Conservation (phyloP, 345 rosid species). For the Ailanthus altissimus region DNA sequence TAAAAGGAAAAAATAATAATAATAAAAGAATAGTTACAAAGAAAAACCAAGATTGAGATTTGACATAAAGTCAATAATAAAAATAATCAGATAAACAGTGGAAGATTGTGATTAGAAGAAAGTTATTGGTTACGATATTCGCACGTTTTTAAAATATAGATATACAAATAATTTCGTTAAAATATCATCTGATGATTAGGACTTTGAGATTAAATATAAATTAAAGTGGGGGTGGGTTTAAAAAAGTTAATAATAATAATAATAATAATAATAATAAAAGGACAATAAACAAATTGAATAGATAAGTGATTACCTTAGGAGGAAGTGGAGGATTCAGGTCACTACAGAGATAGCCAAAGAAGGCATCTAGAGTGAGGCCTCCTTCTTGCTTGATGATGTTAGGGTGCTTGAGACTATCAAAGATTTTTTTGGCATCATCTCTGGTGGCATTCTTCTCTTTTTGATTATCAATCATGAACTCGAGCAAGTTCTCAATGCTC, state of each 20-base stretch:
- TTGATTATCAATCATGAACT: constrained; percentile 49
- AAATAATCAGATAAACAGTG: too few species aligned
- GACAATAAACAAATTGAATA: background rate
- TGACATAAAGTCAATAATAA: background rate
- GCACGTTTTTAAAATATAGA: too few species aligned
- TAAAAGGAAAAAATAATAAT: too few species aligned
- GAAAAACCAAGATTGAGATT: background rate
- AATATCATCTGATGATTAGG: too few species aligned
- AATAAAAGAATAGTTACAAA: background rate
- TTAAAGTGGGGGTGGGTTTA: too few species aligned
- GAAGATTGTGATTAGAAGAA: too few species aligned
- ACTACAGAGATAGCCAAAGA: constrained; percentile 56
- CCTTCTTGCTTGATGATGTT: constrained; percentile 50
- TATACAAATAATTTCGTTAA: too few species aligned
- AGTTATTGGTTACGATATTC: too few species aligned
- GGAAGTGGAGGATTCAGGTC: constrained; percentile 41
- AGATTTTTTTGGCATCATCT: constrained; percentile 50
- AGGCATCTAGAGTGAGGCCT: constrained; percentile 50
- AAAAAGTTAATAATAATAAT: too few species aligned
- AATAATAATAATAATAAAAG: too few species aligned
- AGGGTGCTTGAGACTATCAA: constrained; percentile 53
- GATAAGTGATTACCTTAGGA: constrained; percentile 35
- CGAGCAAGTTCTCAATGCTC: constrained; percentile 36
- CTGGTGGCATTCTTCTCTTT: constrained; percentile 36
- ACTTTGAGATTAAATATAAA: too few species aligned